Conservation (phyloP, 345 rosid genomes). For the Acer negundo region DNA sequence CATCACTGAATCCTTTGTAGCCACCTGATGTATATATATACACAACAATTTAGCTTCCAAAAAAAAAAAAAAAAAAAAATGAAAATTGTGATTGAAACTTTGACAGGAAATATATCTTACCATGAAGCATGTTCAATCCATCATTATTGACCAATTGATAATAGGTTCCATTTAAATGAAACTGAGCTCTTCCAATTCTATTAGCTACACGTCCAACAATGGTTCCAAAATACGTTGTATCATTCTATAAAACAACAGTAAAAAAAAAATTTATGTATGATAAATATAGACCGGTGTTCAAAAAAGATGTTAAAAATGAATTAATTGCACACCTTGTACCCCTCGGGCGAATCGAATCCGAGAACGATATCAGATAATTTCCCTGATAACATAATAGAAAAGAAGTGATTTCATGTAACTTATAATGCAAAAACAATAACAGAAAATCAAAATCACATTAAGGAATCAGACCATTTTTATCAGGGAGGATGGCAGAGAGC, state of each 20-base stretch:
- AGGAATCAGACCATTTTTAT: slow-evolving; percentile 43
- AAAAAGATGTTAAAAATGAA: neutral
- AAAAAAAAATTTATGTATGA: too few species aligned
- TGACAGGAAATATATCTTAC: slow-evolving; percentile 27
- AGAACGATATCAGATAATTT: slow-evolving; percentile 56
- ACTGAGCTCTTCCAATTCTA: slow-evolving; percentile 66
- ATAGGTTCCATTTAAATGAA: slow-evolving; percentile 54
- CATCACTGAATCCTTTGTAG: slow-evolving; percentile 62
- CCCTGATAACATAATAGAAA: slow-evolving; percentile 30
- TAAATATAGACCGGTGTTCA: too few species aligned
- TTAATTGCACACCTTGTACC: slow-evolving; percentile 52
- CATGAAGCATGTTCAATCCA: slow-evolving; percentile 80
- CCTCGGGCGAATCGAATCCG: slow-evolving; percentile 43
- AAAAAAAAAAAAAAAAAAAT: too few species aligned
- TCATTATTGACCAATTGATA: slow-evolving; percentile 63
- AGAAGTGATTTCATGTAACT: neutral
- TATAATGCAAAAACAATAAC: neutral
- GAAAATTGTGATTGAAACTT: neutral
- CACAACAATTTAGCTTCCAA: neutral
- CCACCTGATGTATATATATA: slow-evolving; percentile 51
- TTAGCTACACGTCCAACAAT: slow-evolving; percentile 88
- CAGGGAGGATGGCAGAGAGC: slow-evolving; percentile 58
- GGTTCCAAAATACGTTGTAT: slow-evolving; percentile 73
- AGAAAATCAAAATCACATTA: too few species aligned
- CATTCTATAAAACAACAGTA: slow-evolving; percentile 48